A percentile compares a stretch with the other conserved stretches of the same genome.
phyloP scores from a whole-genome alignment of 495 filamentous ascomycete species.

The Haplographium delicatum region DNA sequence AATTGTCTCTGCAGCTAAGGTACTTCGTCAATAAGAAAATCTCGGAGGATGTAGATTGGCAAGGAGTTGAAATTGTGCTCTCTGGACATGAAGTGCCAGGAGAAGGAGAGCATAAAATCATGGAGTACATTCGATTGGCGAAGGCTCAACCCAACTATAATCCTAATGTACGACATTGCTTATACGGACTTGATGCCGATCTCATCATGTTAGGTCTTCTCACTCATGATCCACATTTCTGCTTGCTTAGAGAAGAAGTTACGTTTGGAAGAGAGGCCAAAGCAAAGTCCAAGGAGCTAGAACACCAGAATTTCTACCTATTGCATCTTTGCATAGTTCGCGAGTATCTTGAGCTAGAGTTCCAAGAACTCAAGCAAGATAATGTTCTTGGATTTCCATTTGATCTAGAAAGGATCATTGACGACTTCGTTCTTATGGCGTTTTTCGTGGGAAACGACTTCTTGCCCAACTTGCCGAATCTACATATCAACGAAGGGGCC shows the following conservation, averaged over 20 bases:
- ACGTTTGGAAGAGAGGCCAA: constrained; percentile 85
- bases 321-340: constrained; percentile 95
- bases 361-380: constrained; percentile 83
- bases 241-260: constrained; percentile 91
- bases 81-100: constrained; percentile 97
- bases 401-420: constrained; percentile 93
- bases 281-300: constrained; percentile 87
- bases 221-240: constrained; percentile 97
- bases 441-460: constrained; percentile 99
- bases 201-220: constrained; percentile 96
- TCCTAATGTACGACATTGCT: constrained; percentile 88
- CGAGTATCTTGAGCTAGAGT: constrained; percentile 94
- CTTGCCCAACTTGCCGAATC: constrained; percentile 86
- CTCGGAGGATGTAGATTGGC: constrained; percentile 93
- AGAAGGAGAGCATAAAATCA: constrained; percentile 99
- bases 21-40: constrained; percentile 99
- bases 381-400: constrained; percentile 71
- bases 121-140: constrained; percentile 97
- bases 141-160: constrained; percentile 92
- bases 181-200: constrained; percentile 96
- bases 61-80: constrained; percentile 88
- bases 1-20: constrained; percentile 87
- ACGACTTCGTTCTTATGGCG: constrained; percentile 98
- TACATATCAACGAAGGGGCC: constrained; percentile 98
- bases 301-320: constrained; percentile 97